Conservation (phyloP, 164 flowering plant genomes). For the Liquidambar formosana region DNA sequence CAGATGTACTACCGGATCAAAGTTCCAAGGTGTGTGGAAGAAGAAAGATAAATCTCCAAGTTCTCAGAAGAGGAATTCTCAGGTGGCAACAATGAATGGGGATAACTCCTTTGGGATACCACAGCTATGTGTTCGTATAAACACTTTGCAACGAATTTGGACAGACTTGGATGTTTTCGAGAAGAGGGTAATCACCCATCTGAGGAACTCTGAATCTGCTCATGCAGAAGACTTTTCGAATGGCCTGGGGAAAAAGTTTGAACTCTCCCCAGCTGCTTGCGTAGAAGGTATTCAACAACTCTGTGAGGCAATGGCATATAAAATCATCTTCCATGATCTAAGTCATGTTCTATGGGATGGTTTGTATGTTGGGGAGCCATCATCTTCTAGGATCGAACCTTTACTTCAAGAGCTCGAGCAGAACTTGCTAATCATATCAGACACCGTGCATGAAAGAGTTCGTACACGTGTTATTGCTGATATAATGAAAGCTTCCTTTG, state of each 20-base stretch:
- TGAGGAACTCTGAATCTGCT: constrained; percentile 66
- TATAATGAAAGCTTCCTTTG: constrained; percentile 86
- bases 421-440: constrained; percentile 52
- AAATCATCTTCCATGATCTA: constrained; percentile 70
- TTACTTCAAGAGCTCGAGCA: constrained; percentile 71
- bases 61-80: constrained; percentile 59
- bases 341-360: constrained; percentile 81
- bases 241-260: constrained; percentile 60
- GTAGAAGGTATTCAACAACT: constrained; percentile 80
- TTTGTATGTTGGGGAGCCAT: constrained; percentile 69
- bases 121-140: constrained; percentile 82
- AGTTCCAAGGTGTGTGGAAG: constrained; percentile 69
- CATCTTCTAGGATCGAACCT: constrained; percentile 73
- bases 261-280: constrained; percentile 65
- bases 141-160: constrained; percentile 66
- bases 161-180: constrained; percentile 63
- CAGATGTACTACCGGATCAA: constrained; percentile 75
- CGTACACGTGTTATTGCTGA: constrained; percentile 67
- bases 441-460: constrained; percentile 62
- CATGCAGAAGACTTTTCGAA: constrained; percentile 53
- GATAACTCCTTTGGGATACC: constrained; percentile 56
- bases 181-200: constrained; percentile 51
- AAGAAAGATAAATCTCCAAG: constrained; percentile 71
- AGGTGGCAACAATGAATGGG: constrained; percentile 62
- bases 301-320: constrained; percentile 76